Conservation (phyloP, 192 early-diverging fungal species). For the Coemansia sp. region DNA sequence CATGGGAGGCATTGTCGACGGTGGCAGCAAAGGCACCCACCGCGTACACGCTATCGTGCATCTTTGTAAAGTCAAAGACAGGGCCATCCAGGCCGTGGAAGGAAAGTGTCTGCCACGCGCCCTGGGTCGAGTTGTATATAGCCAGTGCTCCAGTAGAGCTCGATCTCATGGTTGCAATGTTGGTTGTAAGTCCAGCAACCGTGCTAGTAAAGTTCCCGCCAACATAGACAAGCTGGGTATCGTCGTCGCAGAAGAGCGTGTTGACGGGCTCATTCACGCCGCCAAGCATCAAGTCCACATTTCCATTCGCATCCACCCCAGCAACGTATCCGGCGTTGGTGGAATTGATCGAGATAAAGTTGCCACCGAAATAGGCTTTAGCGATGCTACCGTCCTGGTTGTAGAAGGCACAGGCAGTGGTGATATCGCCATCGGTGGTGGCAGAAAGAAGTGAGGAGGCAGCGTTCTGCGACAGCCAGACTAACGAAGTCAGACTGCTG, state of each 20-base stretch:
- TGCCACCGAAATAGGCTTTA: slow-evolving; percentile 49
- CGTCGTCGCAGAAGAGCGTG: slow-evolving; percentile 51
- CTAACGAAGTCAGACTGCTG: slow-evolving; percentile 35
- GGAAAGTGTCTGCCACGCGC: slow-evolving; percentile 61
- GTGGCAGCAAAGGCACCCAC: slow-evolving; percentile 72
- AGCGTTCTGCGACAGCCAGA: slow-evolving; percentile 37
- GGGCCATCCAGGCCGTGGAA: slow-evolving; percentile 73
- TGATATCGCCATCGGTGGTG: slow-evolving; percentile 30
- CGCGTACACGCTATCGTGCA: slow-evolving; percentile 62
- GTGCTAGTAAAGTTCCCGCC: slow-evolving; percentile 57
- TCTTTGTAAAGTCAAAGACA: slow-evolving; percentile 61
- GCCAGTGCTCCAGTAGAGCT: slow-evolving; percentile 35
- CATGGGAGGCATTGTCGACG: slow-evolving; percentile 61
- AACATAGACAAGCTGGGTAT: slow-evolving; percentile 45
- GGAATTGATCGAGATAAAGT: slow-evolving; percentile 34
- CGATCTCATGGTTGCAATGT: slow-evolving; percentile 36
- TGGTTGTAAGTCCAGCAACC: slow-evolving; percentile 13
- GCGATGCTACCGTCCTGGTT: slow-evolving; percentile 25
- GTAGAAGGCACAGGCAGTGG: slow-evolving; percentile 45
- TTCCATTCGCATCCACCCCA: slow-evolving; percentile 26
- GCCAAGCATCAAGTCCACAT: slow-evolving; percentile 35
- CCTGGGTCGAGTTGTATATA: slow-evolving; percentile 30
- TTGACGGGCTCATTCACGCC: slow-evolving; percentile 53
- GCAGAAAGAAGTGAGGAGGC: slow-evolving; percentile 30
- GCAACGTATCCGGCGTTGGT: slow-evolving; percentile 40